Evolutionary conservation across 2,329 filamentous ascomycete species (phyloP).

Genomic region (Ambrosiella beaveri): DNA sequence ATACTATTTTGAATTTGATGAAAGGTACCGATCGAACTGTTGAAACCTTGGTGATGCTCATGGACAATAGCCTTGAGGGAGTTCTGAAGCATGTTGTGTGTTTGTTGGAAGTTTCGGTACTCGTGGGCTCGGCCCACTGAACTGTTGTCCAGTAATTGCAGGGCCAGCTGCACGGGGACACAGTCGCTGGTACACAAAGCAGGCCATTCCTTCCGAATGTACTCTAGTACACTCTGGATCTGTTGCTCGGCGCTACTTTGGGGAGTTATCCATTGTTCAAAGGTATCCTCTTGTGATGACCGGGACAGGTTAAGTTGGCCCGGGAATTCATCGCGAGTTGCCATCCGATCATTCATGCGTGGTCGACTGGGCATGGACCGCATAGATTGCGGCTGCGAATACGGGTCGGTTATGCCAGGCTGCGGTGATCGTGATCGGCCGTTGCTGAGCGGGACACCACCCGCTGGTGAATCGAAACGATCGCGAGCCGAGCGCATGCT

Average conservation of each 20-base stretch:
- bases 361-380: constrained; percentile 22
- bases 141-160: constrained; percentile 85
- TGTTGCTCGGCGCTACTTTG: constrained; percentile 37
- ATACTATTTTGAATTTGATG: constrained; percentile 97
- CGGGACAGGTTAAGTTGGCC: constrained; percentile 6
- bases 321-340: constrained; percentile 5
- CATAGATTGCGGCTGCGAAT: constrained; percentile 8
- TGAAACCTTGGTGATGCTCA: constrained; percentile 97
- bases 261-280: constrained; percentile 14
- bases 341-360: constrained; percentile 14
- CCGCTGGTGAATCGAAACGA: constrained; percentile 8
- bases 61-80: constrained; percentile 91
- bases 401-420: background rate
- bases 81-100: constrained; percentile 76
- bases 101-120: constrained; percentile 67
- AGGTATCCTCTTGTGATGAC: constrained; percentile 10
- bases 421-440: constrained; percentile 10
- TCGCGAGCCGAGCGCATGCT: constrained; percentile 11
- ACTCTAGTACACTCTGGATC: constrained; percentile 51
- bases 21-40: constrained; percentile 95
- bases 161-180: constrained; percentile 81
- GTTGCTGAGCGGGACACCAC: constrained; percentile 5
- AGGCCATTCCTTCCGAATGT: constrained; percentile 79
- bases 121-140: constrained; percentile 83
- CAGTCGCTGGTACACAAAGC: constrained; percentile 81